Percentiles rank a stretch among this genome's conserved stretches.
phyloP scores from a whole-genome alignment of 768 basidiomycete species.

The Termitomyces titanicus region DNA sequence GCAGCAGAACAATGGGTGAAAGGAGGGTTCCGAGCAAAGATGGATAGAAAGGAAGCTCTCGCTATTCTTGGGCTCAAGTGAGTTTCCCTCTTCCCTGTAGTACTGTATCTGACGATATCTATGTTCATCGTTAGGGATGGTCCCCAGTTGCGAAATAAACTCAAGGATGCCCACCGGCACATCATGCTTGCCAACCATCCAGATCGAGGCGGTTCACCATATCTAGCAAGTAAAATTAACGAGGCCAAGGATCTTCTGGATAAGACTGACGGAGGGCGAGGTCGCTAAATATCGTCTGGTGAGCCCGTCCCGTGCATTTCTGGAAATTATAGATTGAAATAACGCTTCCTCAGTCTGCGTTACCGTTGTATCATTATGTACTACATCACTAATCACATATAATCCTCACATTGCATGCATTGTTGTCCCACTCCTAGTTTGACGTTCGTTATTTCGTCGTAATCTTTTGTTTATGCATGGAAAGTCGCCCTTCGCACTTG shows the following conservation, averaged over 20 bases:
- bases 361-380: conserved; percentile 15
- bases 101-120: neutral
- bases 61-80: conserved; percentile 91
- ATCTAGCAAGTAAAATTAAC: conserved; percentile 97
- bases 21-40: conserved; percentile 93
- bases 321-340: neutral
- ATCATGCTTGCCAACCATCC: conserved; percentile 99
- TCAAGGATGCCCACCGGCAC: conserved; percentile 94
- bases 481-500: neutral
- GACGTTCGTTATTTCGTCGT: neutral
- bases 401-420: conserved; percentile 10
- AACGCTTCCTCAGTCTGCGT: conserved; percentile 3
- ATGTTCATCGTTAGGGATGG: conserved; percentile 59
- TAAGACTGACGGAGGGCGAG: conserved; percentile 57
- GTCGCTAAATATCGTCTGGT: conserved; percentile 21
- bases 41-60: conserved; percentile 94
- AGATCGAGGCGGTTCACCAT: conserved; percentile 97
- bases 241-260: conserved; percentile 95
- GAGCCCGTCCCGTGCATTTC: neutral
- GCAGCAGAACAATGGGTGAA: conserved; percentile 84
- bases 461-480: neutral
- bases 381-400: conserved; percentile 9
- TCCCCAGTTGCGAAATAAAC: conserved; percentile 61
- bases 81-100: conserved; percentile 27
- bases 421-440: conserved; percentile 6